Evolutionary conservation across 2,329 filamentous ascomycete species (phyloP), one percentile per base, ranked within the genome.

Genomic region (Chaetomiaceae sp.): DNA sequence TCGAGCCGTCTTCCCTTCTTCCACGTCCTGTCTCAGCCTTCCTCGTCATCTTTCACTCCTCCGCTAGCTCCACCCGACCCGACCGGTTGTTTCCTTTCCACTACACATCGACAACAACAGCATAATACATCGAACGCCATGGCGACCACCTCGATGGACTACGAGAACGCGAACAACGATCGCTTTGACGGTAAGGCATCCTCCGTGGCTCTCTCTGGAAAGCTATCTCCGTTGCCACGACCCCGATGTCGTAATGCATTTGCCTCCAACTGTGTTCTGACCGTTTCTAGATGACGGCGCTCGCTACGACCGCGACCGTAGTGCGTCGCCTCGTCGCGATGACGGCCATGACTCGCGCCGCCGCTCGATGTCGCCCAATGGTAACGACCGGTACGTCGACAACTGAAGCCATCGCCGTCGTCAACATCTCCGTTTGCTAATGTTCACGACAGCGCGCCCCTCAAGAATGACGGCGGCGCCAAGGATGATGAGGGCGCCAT

Each of bases 401-500:
- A 14, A 29, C 14, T 4, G 15, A 37, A 17, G 9, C 43, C 38
- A 49, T 48, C 10, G 8, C 20, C 7, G 1, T 14, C 19, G 7
- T 8, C 38, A 18, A 14, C 35, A n/a, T 22, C 19, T 11, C 32
- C 29, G 6, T 19, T 45, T 26, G 48, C 47, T 44, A 49, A 45
- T 46, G 37, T 24, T 50, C 58, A 48, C 55, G 50, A 35, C 47
- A 58, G 54, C 30, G 52, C 52, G 36, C 52, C 68, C 50, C 66
- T 70, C 47, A 79, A 80, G 61, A 77, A 76, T 45, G 71, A 75
- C 37, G 71, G 72, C 47, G 73, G 69, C 55, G 71, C 73, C 33
- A 67, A 65, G 49, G 88, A 80, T 52, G 88, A 94, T 59, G 84
- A 88, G 60, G 86, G 85, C 58, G 84, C 90, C 54, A 66, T 86